Evolutionary conservation across 352 stramenopile species (phyloP), one percentile per base, ranked within the genome.

Genomic region (Phytopythium oedochilum): DNA sequence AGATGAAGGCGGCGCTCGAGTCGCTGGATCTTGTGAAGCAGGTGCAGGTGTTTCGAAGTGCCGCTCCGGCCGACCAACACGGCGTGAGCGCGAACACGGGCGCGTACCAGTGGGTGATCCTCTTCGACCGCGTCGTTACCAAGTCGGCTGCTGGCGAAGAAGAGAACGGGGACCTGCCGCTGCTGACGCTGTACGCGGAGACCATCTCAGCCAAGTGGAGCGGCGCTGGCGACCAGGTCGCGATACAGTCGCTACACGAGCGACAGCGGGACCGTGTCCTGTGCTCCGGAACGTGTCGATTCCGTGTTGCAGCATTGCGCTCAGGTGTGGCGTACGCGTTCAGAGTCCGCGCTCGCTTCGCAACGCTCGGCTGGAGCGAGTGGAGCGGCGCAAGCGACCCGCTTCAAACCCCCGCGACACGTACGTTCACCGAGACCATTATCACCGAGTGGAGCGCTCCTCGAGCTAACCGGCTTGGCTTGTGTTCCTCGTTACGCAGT

Each of bases 1-100:
- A 77, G 15, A 61, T 96, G 53, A 88, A 93, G 57, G 39, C 61
- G 6, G 83, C 79, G 26, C 66, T 97, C 32, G 71, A 93, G 55
- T 78, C 63, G 17, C 70, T 97, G n/a, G 79, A 86, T 8, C 67
- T 79, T 20, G 68, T 94, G 34, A 62, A 64, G 18, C 63, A 59
- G 57, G 83, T 88, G 0, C 76, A 88, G 25, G 73, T 92, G 4
- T 68, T 76, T 22, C 75, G 73, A 9, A 66, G 61, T 15, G 46
- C 22, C 8, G 58, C 73, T 17, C 43, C 49, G 23, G 43, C 26
- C 0, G 59, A 32, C 8, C 48, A 55, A 15, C 32, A 34, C 10
- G 48, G 48, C 12, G 48, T 45, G 34, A 34, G 20, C 12, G 12
- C 31, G 2, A 34, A 9, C 15, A 45, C 35, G 0, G 70, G 77